phyloP scores from a whole-genome alignment of 179 eudicot species.

The Spergularia azorica region DNA sequence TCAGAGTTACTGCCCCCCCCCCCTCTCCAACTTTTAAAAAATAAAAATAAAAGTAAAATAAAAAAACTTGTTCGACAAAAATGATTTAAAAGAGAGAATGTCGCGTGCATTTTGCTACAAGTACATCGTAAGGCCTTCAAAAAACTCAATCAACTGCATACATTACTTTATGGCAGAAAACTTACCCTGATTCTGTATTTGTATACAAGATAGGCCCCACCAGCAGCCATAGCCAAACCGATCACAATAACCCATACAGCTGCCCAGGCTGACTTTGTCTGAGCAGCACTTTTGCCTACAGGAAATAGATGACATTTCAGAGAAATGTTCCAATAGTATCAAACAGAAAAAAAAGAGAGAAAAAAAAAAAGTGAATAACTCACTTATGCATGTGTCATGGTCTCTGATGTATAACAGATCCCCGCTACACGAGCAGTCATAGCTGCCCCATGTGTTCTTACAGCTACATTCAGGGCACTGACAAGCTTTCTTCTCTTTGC shows the following conservation, averaged over 20 bases:
- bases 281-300: slow-evolving; percentile 71
- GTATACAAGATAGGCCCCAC: slow-evolving; percentile 76
- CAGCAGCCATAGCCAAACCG: slow-evolving; percentile 71
- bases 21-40: too few relatives aligned
- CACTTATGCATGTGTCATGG: slow-evolving; percentile 98
- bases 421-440: slow-evolving; percentile 77
- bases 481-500: slow-evolving; percentile 87
- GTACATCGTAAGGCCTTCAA: too few relatives aligned
- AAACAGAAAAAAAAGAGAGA: background rate
- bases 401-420: slow-evolving; percentile 87
- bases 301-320: slow-evolving; percentile 4
- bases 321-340: background rate
- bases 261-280: slow-evolving; percentile 70
- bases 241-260: slow-evolving; percentile 75
- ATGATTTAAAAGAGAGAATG: too few relatives aligned
- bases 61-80: too few relatives aligned
- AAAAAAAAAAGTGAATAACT: slow-evolving; percentile 22
- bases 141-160: too few relatives aligned
- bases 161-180: slow-evolving; percentile 12
- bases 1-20: too few relatives aligned
- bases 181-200: slow-evolving; percentile 91
- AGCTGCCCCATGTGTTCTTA: slow-evolving; percentile 98
- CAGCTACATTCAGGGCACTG: slow-evolving; percentile 97
- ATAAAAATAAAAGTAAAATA: too few relatives aligned
- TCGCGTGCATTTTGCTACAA: too few relatives aligned